A percentile compares a stretch with the other conserved stretches of the same genome.
phyloP scores from a whole-genome alignment of 2,329 filamentous ascomycete genomes.

The Paracoccidioides lutzii region DNA sequence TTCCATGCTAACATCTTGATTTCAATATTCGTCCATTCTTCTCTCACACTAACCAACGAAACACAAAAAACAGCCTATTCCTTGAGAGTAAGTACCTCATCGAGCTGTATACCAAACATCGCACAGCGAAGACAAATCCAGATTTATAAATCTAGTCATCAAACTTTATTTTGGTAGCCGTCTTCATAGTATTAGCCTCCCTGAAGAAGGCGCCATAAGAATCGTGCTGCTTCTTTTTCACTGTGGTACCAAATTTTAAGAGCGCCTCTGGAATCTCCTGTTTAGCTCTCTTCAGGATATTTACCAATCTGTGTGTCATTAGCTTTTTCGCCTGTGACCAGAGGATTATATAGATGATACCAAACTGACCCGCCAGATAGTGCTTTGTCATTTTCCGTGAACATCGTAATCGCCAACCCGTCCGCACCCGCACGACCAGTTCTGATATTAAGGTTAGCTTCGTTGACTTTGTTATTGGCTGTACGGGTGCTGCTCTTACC shows the following conservation, averaged over 20 bases:
- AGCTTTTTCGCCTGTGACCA: background rate
- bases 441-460: slow-evolving; percentile 31
- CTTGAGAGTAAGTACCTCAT: slow-evolving; percentile 22
- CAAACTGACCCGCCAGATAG: slow-evolving; percentile 62
- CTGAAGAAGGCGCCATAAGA: slow-evolving; percentile 94
- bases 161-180: slow-evolving; percentile 86
- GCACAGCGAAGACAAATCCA: slow-evolving; percentile 8
- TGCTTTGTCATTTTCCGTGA: slow-evolving; percentile 87
- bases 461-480: slow-evolving; percentile 1
- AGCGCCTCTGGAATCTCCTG: slow-evolving; percentile 83
- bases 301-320: slow-evolving; percentile 55
- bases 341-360: slow-evolving; percentile 31
- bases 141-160: slow-evolving; percentile 38
- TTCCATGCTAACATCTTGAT: slow-evolving; percentile 16
- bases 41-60: slow-evolving; percentile 1
- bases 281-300: slow-evolving; percentile 85
- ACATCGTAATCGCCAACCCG: slow-evolving; percentile 81
- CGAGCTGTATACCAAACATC: slow-evolving; percentile 10
- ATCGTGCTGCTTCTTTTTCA: slow-evolving; percentile 97
- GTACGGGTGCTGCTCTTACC: slow-evolving; percentile 18
- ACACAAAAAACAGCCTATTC: slow-evolving; percentile 19
- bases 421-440: slow-evolving; percentile 87
- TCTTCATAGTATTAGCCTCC: slow-evolving; percentile 69
- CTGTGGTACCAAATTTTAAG: slow-evolving; percentile 90
- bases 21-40: background rate